Evolutionary conservation across 2,329 filamentous ascomycete species (phyloP).

Genomic region (Pseudogymnoascus destructans): DNA sequence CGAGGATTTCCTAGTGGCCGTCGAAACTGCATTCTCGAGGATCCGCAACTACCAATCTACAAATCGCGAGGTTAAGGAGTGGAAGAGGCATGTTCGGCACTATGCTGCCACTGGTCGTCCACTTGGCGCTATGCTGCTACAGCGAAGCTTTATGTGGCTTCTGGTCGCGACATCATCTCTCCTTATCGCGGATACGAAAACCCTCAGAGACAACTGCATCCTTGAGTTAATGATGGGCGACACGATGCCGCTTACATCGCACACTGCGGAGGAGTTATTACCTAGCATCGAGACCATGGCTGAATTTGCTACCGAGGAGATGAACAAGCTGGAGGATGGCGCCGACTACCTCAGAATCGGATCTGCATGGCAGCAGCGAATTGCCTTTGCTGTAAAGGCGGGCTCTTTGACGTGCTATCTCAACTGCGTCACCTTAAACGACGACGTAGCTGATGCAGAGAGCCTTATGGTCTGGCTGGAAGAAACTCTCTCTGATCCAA

Average conservation of each 20-base stretch:
- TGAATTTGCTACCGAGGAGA: constrained; percentile 64
- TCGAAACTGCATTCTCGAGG: constrained; percentile 83
- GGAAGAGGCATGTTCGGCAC: constrained; percentile 74
- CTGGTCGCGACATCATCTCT: constrained; percentile 67
- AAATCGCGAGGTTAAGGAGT: constrained; percentile 59
- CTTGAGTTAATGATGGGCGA: constrained; percentile 60
- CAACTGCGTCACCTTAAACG: constrained; percentile 72
- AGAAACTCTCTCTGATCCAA: constrained; percentile 61
- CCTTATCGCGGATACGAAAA: constrained; percentile 49
- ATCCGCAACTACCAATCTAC: constrained; percentile 65
- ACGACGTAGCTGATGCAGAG: constrained; percentile 68
- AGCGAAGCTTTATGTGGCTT: constrained; percentile 77
- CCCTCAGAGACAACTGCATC: constrained; percentile 48
- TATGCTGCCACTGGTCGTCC: constrained; percentile 72
- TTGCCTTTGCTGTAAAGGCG: constrained; percentile 77
- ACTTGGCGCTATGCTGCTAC: constrained; percentile 79
- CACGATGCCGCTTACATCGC: constrained; percentile 27
- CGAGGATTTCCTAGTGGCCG: constrained; percentile 69
- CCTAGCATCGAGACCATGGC: constrained; percentile 51
- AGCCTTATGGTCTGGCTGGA: constrained; percentile 76
- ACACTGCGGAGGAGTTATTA: constrained; percentile 37
- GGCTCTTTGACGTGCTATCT: constrained; percentile 71
- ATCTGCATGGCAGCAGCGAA: constrained; percentile 71
- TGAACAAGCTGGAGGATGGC: constrained; percentile 75
- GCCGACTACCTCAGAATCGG: constrained; percentile 82